A percentile compares a stretch with the other conserved stretches of the same genome.
Conservation (phyloP, 2,329 filamentous ascomycete genomes). For the Xylaria sp. region DNA sequence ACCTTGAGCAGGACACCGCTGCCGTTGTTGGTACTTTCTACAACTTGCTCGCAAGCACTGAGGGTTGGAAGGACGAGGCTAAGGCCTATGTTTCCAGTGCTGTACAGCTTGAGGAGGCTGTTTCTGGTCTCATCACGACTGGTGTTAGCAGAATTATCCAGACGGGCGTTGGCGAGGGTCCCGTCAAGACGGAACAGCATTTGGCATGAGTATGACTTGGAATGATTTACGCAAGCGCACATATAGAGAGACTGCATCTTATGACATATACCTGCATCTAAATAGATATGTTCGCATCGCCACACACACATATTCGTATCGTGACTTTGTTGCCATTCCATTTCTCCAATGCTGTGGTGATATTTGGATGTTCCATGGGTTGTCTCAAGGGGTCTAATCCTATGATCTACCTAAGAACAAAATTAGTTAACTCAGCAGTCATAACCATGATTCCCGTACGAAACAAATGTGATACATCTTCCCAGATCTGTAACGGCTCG, state of each 20-base stretch:
- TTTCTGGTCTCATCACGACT: constrained; percentile 61
- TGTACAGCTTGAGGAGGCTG: constrained; percentile 58
- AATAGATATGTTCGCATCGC: not conserved
- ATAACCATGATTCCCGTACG: no score
- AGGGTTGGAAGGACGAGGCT: constrained; percentile 64
- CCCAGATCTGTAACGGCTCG: no score
- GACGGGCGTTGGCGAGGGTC: constrained; percentile 87
- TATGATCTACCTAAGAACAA: no score
- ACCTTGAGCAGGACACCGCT: constrained; percentile 70
- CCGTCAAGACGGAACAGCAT: constrained; percentile 70
- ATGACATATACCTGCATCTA: constrained; percentile 2
- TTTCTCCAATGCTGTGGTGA: no score
- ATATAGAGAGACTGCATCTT: constrained; percentile 7
- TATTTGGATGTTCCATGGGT: no score
- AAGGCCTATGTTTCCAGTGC: constrained; percentile 44
- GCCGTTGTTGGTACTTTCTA: constrained; percentile 75
- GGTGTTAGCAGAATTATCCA: constrained; percentile 87
- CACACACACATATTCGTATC: no score
- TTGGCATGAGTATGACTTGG: constrained; percentile 49
- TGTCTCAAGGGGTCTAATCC: no score
- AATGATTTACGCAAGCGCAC: constrained; percentile 9
- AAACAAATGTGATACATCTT: no score
- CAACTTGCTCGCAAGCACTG: constrained; percentile 54
- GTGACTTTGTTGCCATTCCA: no score
- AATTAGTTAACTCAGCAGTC: no score